phyloP scores from a whole-genome alignment of 2,329 filamentous ascomycete species.

The Ambrosiella cleistominuta region DNA sequence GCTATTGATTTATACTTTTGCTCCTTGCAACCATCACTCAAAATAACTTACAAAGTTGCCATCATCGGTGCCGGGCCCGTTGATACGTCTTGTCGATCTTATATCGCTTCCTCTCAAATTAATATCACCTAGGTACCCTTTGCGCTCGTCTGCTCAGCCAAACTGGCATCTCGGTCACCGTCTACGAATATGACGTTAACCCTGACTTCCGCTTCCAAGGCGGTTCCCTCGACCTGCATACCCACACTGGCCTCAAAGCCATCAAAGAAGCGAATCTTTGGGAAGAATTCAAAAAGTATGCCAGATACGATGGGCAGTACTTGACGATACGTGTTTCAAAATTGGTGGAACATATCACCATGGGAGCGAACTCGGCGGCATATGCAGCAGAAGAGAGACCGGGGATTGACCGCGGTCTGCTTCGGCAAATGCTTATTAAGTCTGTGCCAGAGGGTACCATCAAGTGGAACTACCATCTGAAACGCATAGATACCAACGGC shows the following conservation, averaged over 20 bases:
- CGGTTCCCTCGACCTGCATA: constrained; percentile 37
- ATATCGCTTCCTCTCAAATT: background rate
- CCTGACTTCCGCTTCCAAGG: constrained; percentile 31
- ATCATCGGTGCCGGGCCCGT: constrained; percentile 17
- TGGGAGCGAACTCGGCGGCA: constrained; percentile 17
- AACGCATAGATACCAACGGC: constrained; percentile 18
- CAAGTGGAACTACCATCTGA: constrained; percentile 28
- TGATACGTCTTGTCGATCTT: constrained; percentile 17
- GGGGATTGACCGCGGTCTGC: constrained; percentile 33
- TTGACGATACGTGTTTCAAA: constrained; percentile 26
- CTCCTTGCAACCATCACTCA: background rate
- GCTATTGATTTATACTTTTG: background rate
- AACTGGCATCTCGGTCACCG: constrained; percentile 27
- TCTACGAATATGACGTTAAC: constrained; percentile 32
- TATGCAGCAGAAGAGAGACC: constrained; percentile 22
- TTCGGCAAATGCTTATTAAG: constrained; percentile 27
- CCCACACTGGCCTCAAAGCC: constrained; percentile 30
- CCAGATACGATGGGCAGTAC: constrained; percentile 35
- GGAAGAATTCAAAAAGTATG: constrained; percentile 30
- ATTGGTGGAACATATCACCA: constrained; percentile 12
- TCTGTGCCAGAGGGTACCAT: constrained; percentile 28
- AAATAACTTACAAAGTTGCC: constrained; percentile 5
- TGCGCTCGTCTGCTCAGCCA: constrained; percentile 34
- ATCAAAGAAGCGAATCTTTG: constrained; percentile 32
- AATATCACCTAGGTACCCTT: constrained; percentile 22